Conservation (phyloP, 306 rosid genomes). For the Corylus avellana region DNA sequence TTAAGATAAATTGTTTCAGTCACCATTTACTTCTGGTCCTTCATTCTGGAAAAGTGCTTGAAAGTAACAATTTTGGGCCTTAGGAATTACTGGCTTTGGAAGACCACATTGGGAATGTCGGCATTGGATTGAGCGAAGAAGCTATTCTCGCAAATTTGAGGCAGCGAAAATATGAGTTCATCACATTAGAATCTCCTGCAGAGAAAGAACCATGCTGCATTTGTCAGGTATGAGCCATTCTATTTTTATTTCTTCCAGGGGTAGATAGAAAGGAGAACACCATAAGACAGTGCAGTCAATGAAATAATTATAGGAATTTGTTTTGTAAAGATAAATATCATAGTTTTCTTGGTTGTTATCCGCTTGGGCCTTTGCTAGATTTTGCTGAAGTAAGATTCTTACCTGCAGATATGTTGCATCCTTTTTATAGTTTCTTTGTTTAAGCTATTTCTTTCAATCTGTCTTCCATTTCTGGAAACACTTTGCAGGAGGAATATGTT, state of each 20-base stretch:
- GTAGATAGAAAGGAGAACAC: background rate
- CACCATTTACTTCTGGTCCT: background rate
- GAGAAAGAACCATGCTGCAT: constrained; percentile 23
- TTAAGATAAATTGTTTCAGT: background rate
- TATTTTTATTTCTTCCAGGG: background rate
- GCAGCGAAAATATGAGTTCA: background rate
- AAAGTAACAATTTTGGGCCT: constrained; percentile 2
- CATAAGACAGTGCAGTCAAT: background rate
- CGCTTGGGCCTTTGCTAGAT: background rate
- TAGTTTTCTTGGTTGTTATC: background rate
- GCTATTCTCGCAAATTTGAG: background rate
- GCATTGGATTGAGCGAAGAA: constrained; percentile 8
- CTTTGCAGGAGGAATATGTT: constrained; percentile 36
- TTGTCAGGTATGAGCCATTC: constrained; percentile 31
- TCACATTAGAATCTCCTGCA: background rate
- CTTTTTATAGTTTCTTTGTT: background rate
- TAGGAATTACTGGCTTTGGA: constrained; percentile 1
- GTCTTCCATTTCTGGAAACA: background rate
- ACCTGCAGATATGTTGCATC: background rate
- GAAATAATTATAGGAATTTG: background rate
- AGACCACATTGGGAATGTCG: background rate
- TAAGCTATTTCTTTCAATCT: background rate
- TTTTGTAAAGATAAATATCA: background rate
- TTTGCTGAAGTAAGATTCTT: background rate
- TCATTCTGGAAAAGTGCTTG: background rate